phyloP scores from a whole-genome alignment of 768 basidiomycete genomes.

The Agaricus bisporus region DNA sequence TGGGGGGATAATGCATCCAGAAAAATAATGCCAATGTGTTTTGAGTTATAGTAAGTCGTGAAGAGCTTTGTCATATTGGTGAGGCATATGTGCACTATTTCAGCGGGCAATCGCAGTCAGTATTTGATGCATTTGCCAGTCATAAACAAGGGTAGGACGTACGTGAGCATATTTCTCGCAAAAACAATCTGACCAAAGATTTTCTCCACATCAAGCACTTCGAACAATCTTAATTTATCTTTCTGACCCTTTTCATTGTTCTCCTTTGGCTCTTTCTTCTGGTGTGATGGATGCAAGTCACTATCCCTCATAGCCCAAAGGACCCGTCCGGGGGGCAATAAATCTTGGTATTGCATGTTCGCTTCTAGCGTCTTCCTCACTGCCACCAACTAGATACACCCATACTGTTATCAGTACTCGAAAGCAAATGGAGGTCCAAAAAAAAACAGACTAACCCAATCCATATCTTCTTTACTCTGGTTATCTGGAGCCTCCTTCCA shows the following conservation, averaged over 20 bases:
- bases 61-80: conserved; percentile 72
- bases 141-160: conserved; percentile 3
- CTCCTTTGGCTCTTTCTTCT: conserved; percentile 14
- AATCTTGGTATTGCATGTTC: conserved; percentile 68
- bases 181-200: conserved; percentile 81
- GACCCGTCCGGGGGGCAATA: conserved; percentile 74
- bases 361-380: conserved; percentile 81
- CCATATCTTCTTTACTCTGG: conserved; percentile 46
- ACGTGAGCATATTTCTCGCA: conserved; percentile 79
- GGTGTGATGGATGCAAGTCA: conserved; percentile 59
- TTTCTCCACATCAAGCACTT: conserved; percentile 69
- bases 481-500: conserved; percentile 46
- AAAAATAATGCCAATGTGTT: background rate
- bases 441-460: conserved; percentile 37
- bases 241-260: conserved; percentile 5
- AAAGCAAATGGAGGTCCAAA: no score
- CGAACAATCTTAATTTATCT: conserved; percentile 67
- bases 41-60: conserved; percentile 53
- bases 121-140: background rate
- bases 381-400: conserved; percentile 54
- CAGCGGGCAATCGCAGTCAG: conserved; percentile 5
- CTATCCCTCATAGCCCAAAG: conserved; percentile 75
- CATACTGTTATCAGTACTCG: background rate
- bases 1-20: no score
- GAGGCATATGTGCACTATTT: conserved; percentile 66